Base-by-base conservation (phyloP, 192 early-diverging fungal species). In the Bifiguratus adelaidae region DNA sequence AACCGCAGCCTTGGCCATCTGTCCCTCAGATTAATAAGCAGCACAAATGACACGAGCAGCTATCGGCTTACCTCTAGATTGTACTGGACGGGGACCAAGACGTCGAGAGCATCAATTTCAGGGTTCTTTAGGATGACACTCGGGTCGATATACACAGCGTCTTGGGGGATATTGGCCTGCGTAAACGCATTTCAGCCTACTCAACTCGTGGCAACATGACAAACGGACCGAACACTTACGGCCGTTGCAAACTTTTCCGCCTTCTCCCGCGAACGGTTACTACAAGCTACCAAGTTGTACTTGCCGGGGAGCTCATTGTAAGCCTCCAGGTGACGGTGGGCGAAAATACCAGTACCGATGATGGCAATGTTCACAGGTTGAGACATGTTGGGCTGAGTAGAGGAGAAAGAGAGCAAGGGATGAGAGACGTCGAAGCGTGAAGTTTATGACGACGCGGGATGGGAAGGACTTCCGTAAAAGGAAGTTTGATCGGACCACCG, bases 291-390 rank as follows among this genome's bases (percentile, higher is more conserved):
- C 6, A 64, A 41, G 19, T 58, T 18, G 28, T 44, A 64, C 45
- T 64, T 64, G 33, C 54, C 50, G 4, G 3, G 11, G 13, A 58
- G 26, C 11, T 34, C 27, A 26, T 43, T 37, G 21, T 54, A 58
- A 15, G 61, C 61, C 18, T 50, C 38, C 35, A 58, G 27, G 32
- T 64, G 61, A 34, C 61, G 61, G 25, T 57, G 24, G 27, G 61
- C 61, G 32, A 64, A 64, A 21, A 64, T 64, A 20, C 61, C 61
- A 13, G 61, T 63, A 28, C 61, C 61, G 20, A 63, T 57, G 41
- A 63, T 63, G 41, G 55, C 61, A 22, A 64, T 40, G 37, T 44
- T 57, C 19, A 64, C 47, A 33, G 61, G 55, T 45, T 44, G 32
- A n/a, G n/a, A n/a, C n/a, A n/a, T n/a, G n/a, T n/a, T n/a, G n/a